A percentile compares a stretch with the other conserved stretches of the same genome.
Conservation (phyloP, 306 rosid genomes). For the Potentilla sterilis region DNA sequence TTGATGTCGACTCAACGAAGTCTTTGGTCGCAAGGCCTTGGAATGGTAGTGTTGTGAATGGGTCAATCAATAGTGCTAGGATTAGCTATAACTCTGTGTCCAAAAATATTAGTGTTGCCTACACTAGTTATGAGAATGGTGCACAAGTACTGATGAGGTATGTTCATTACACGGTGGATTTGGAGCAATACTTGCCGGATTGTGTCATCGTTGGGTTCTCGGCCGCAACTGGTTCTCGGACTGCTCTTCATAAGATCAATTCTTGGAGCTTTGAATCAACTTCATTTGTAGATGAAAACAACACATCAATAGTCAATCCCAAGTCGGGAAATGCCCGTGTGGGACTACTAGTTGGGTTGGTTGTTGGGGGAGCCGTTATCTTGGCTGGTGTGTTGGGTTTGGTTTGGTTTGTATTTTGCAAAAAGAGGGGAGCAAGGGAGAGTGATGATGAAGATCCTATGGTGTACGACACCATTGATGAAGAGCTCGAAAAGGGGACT, state of each 20-base stretch:
- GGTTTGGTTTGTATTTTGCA: constrained; percentile 6
- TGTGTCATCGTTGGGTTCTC: constrained; percentile 31
- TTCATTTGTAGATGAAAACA: background rate
- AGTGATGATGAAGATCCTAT: background rate
- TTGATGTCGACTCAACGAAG: background rate
- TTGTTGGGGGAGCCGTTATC: background rate
- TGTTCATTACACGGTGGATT: constrained; percentile 2
- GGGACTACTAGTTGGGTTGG: background rate
- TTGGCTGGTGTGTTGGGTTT: background rate
- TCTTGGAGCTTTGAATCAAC: background rate
- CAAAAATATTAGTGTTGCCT: constrained; percentile 19
- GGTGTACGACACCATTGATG: too few relatives aligned
- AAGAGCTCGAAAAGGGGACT: constrained; percentile 20
- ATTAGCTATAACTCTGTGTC: constrained; percentile 31
- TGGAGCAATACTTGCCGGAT: background rate
- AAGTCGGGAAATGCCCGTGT: background rate
- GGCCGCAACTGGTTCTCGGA: background rate
- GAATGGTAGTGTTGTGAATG: constrained; percentile 10
- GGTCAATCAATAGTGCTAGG: constrained; percentile 13
- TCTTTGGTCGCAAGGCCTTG: constrained; percentile 19
- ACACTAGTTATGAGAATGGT: constrained; percentile 6
- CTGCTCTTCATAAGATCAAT: background rate
- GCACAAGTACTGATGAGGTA: background rate
- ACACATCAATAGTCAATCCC: background rate
- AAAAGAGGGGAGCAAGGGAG: background rate